A percentile compares a stretch with the other conserved stretches of the same genome.
These are phyloP conservation scores for Lentithecium fluviatile DNA, from an alignment of 495 filamentous ascomycete genomes.

Conservation along the genomic window DNA sequence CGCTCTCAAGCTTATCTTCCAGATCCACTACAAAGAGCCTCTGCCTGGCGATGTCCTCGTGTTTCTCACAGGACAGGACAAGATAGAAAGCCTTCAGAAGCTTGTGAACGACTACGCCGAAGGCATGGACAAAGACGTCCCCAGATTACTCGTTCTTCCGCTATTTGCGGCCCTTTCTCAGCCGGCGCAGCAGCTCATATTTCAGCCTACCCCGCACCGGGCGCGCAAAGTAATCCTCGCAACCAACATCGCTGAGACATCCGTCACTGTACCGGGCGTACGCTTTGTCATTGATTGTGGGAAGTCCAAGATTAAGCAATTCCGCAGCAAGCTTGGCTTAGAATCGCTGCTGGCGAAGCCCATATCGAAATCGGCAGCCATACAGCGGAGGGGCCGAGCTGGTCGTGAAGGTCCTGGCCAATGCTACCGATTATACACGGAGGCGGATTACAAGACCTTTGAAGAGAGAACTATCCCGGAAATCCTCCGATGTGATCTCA, in stretches of 20 bases:
- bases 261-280: slow-evolving; percentile 91
- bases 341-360: slow-evolving; percentile 89
- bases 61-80: slow-evolving; percentile 92
- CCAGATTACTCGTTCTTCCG: slow-evolving; percentile 70
- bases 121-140: slow-evolving; percentile 68
- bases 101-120: slow-evolving; percentile 76
- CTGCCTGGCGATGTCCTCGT: slow-evolving; percentile 91
- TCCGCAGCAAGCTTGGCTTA: slow-evolving; percentile 76
- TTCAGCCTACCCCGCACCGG: slow-evolving; percentile 68
- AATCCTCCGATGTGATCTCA: slow-evolving; percentile 85
- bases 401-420: slow-evolving; percentile 88
- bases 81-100: slow-evolving; percentile 77
- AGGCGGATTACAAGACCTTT: slow-evolving; percentile 68
- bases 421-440: slow-evolving; percentile 88
- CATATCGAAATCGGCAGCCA: slow-evolving; percentile 89
- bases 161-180: slow-evolving; percentile 73
- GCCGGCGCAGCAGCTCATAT: slow-evolving; percentile 78
- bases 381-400: slow-evolving; percentile 88
- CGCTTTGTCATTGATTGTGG: slow-evolving; percentile 90
- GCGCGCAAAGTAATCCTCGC: slow-evolving; percentile 88
- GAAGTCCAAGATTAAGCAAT: slow-evolving; percentile 92
- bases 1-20: slow-evolving; percentile 78
- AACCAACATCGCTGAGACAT: slow-evolving; percentile 98
- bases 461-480: slow-evolving; percentile 79
- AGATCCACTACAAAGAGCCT: slow-evolving; percentile 83